Evolutionary conservation across 2,329 filamentous ascomycete genomes (phyloP), one percentile per base, ranked within the genome.

Genomic region (Nannizzia gypsea): DNA sequence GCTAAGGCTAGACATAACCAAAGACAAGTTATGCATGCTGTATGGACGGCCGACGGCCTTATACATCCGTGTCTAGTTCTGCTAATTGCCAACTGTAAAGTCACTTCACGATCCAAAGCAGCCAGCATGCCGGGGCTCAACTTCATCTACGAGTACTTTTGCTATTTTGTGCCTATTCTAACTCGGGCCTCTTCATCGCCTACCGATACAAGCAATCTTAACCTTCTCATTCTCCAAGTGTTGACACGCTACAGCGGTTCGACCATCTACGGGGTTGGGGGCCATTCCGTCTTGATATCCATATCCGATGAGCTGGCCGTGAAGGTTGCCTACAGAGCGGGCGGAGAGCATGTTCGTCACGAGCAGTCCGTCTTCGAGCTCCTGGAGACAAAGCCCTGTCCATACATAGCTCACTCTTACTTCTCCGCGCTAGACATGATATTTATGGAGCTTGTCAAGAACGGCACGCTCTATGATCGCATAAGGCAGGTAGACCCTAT

Each of bases 1-100:
- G 40, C 20, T 44, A 38, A 60, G 57, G 59, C 22, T 42, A 3
- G 59, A 60, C 31, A 60, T 60, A 42, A 20, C 38, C n/a, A 28
- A 55, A 3, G 54, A 52, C 42, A 52, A 60, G 55, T 40, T 52
- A 38, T 60, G 59, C 40, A 60, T 60, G 59, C 59, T 60, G 42
- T 60, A 60, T 42, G 54, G 59, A 57, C 34, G 17, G 28, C 52
- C 59, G 40, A 60, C 59, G 11, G 59, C 57, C 36, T 52, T 60
- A 55, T 60, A 60, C 26, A 58, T 60, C 34, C 52, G 28, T 55
- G 20, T n/a, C 52, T 44, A 31, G 52, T 38, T 57, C 59, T 9
- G 31, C 31, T 34, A 34, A 34, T 5, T 4, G 31, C 31, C 31
- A 34, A 9, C 31, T 34, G 5, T 34, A 5, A n/a, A n/a, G n/a